These are phyloP conservation scores for Phtheirospermum japonicum DNA, from an alignment of 257 asterid species.

Conservation along the genomic window DNA sequence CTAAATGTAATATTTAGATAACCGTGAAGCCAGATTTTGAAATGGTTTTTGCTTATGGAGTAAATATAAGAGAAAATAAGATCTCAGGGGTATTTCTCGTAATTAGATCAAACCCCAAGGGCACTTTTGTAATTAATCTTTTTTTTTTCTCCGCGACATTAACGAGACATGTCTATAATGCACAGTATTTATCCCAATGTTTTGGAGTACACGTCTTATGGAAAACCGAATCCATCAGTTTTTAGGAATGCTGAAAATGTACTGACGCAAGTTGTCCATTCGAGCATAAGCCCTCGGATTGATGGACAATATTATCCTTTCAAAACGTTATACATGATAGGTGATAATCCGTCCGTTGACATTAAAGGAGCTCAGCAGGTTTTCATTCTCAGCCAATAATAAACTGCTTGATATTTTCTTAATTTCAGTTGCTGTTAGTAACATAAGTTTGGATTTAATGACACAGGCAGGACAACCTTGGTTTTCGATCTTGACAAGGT, in stretches of 20 bases:
- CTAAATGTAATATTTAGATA: too few relatives aligned
- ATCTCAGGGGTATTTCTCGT: not conserved
- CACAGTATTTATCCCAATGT: conserved; percentile 56
- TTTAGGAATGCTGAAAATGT: conserved; percentile 71
- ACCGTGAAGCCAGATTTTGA: too few relatives aligned
- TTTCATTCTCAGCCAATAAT: conserved; percentile 23
- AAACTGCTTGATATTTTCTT: conserved; percentile 6
- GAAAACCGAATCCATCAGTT: conserved; percentile 78
- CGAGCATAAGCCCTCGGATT: conserved; percentile 30
- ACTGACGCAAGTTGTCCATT: conserved; percentile 46
- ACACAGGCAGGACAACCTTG: conserved; percentile 80
- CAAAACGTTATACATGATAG: conserved; percentile 78
- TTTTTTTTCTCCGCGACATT: conserved; percentile 13
- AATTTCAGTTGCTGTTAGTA: conserved; percentile 8
- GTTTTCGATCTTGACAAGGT: conserved; percentile 85
- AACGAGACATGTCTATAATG: conserved; percentile 22
- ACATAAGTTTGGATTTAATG: conserved; percentile 13
- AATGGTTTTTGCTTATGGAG: not conserved
- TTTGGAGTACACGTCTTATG: conserved; percentile 76
- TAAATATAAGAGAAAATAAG: too few relatives aligned
- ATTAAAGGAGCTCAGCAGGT: conserved; percentile 88
- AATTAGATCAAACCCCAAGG: not conserved
- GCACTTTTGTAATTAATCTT: not conserved
- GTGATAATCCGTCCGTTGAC: conserved; percentile 87
- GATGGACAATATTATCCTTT: conserved; percentile 30